These are phyloP conservation scores for Lathyrus sativus DNA, from an alignment of 306 rosid genomes.

Conservation along the genomic window DNA sequence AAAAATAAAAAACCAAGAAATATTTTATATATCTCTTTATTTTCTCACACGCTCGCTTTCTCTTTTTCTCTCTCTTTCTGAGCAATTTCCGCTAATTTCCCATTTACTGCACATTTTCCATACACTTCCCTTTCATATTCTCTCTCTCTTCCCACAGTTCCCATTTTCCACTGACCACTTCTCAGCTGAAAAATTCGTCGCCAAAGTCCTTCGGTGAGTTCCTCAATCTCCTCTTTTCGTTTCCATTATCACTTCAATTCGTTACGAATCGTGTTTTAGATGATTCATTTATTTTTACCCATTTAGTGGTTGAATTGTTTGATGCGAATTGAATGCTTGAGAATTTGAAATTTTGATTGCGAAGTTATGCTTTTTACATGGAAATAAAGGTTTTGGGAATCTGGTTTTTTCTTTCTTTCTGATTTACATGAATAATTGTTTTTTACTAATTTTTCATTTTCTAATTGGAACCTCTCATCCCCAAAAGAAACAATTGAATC, in stretches of 20 bases:
- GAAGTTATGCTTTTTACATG: slow-evolving; percentile 13
- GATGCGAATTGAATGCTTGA: slow-evolving; percentile 30
- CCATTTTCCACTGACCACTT: slow-evolving; percentile 36
- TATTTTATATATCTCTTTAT: not conserved
- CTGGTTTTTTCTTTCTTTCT: slow-evolving; percentile 34
- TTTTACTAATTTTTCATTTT: not conserved
- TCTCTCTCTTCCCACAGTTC: slow-evolving; percentile 19
- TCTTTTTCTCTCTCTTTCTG: slow-evolving; percentile 36
- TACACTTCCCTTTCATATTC: slow-evolving; percentile 23
- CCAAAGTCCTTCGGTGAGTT: slow-evolving; percentile 53
- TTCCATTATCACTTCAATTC: slow-evolving; percentile 11
- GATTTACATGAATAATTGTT: slow-evolving; percentile 33
- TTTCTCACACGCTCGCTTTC: slow-evolving; percentile 34
- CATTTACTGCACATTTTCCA: slow-evolving; percentile 51
- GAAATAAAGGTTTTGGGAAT: slow-evolving; percentile 44
- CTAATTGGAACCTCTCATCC: slow-evolving; percentile 6
- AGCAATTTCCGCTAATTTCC: slow-evolving; percentile 44
- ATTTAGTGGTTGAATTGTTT: slow-evolving; percentile 23
- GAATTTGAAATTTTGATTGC: slow-evolving; percentile 11
- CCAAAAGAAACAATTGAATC: slow-evolving; percentile 23
- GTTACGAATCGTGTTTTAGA: too few relatives aligned
- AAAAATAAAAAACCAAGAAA: too few relatives aligned
- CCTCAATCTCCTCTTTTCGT: slow-evolving; percentile 4
- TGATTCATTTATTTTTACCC: not conserved
- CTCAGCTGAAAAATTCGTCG: slow-evolving; percentile 34